Evolutionary conservation across 2,329 filamentous ascomycete genomes (phyloP).

Genomic region (Pestalotiopsis sp.): DNA sequence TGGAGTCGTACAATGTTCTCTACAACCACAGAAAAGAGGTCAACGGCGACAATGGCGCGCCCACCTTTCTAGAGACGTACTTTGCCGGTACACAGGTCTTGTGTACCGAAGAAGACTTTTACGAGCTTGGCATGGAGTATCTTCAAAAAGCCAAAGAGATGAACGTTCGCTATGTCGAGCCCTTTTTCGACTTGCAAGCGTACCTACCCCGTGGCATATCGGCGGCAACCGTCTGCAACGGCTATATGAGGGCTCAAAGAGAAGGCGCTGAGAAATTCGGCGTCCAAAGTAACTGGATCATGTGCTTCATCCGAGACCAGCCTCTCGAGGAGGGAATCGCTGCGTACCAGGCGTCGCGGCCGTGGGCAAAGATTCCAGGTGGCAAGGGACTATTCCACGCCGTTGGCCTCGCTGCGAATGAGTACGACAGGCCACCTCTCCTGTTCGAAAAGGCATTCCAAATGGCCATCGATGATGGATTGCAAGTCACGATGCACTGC

Average conservation of each 20-base stretch:
- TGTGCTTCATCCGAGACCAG: slow-evolving; percentile 46
- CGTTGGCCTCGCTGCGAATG: slow-evolving; percentile 50
- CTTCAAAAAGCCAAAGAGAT: slow-evolving; percentile 32
- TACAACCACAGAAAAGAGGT: slow-evolving; percentile 41
- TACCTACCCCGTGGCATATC: slow-evolving; percentile 39
- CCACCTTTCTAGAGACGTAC: slow-evolving; percentile 36
- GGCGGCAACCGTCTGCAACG: slow-evolving; percentile 34
- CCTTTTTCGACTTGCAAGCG: slow-evolving; percentile 46
- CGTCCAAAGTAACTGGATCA: slow-evolving; percentile 39
- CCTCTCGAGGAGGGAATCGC: slow-evolving; percentile 38
- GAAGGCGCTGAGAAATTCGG: slow-evolving; percentile 28
- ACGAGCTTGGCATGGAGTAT: slow-evolving; percentile 42
- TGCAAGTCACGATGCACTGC: slow-evolving; percentile 51
- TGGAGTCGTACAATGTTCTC: slow-evolving; percentile 35
- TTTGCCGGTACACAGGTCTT: slow-evolving; percentile 35
- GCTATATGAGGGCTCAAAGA: slow-evolving; percentile 35
- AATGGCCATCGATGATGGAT: slow-evolving; percentile 39
- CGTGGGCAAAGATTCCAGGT: slow-evolving; percentile 35
- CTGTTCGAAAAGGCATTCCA: slow-evolving; percentile 44
- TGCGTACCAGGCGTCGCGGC: slow-evolving; percentile 39
- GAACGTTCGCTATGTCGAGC: slow-evolving; percentile 42
- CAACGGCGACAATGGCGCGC: slow-evolving; percentile 33
- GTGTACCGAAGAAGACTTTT: slow-evolving; percentile 37
- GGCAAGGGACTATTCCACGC: slow-evolving; percentile 44
- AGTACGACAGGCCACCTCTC: slow-evolving; percentile 44